Base-by-base conservation (phyloP, 2,329 filamentous ascomycete genomes). In the Rosellinia necatrix region DNA sequence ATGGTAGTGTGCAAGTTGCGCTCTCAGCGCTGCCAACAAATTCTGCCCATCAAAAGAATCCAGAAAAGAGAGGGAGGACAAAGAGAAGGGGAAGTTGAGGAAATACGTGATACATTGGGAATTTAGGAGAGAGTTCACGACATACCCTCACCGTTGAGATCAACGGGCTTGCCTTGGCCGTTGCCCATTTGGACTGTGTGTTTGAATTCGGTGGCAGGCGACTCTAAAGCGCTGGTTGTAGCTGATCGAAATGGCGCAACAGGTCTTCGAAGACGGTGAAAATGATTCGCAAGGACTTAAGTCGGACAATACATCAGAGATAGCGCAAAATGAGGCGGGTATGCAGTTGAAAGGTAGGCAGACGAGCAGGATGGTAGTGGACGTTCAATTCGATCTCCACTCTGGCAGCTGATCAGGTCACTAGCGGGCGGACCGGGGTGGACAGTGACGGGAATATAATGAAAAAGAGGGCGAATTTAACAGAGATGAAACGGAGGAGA, bases 121-220 rank as follows among this genome's bases (percentile, higher is more conserved):
- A 30, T 22, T 43, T 22, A 41, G 17, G 34, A 43, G 32, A 5
- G 12, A 35, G 42, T 43, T n/a, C 42, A 15, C 49, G 59, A 78
- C 85, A 70, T 79, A 96, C 92, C 90, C 88, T 96, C 90, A 78
- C 96, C 92, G 77, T 89, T 90, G 77, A 92, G 88, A 74, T 92
- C 88, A 78, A 96, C 85, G 75, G 90, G 91, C 76, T 97, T 97
- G 76, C 92, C 92, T 76, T 93, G 92, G 72, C 88, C 89, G 78
- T 97, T 97, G 73, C 93, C 93, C 93, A 97, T 97, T 47, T 60
- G 59, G 49, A 65, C 56, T 40, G 53, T 43, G 29, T 38, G 49
- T 43, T 56, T 38, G 29, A 48, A 44, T 44, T 60, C 47, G 49
- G 49, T 35, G 38, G 58, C 49, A 29, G 49, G 47, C 38, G 19